Evolutionary conservation across 306 rosid species (phyloP).

Genomic region (Bauhinia variegata): DNA sequence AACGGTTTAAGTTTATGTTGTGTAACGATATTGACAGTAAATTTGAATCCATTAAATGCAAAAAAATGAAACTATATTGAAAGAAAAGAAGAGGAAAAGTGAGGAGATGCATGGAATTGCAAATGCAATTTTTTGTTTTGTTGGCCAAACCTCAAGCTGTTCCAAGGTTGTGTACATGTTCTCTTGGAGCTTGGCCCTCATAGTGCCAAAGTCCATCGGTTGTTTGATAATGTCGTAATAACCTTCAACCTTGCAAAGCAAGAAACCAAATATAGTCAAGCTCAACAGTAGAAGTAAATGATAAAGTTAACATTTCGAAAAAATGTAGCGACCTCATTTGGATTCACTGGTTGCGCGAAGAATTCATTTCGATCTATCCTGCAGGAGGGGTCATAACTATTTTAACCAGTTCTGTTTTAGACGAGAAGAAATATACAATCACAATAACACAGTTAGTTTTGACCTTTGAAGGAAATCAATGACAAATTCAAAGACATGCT

Average conservation of each 20-base stretch:
- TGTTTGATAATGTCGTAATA: not conserved
- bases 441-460: not conserved
- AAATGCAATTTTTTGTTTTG: not conserved
- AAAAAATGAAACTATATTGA: too few species aligned
- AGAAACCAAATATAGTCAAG: not conserved
- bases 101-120: not conserved
- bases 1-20: too few species aligned
- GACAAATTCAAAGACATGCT: constrained; percentile 1
- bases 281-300: not conserved
- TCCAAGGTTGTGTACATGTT: constrained; percentile 11
- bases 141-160: constrained; percentile 19
- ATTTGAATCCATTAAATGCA: too few species aligned
- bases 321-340: constrained; percentile 7
- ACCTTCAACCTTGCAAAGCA: constrained; percentile 10
- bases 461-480: constrained; percentile 36
- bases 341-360: constrained; percentile 17
- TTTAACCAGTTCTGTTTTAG: too few species aligned
- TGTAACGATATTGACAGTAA: too few species aligned
- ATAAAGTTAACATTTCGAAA: not conserved
- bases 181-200: constrained; percentile 31
- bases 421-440: not conserved
- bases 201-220: constrained; percentile 33
- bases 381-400: not conserved
- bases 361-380: not conserved
- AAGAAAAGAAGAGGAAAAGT: not conserved